Evolutionary conservation across 192 early-diverging fungal genomes (phyloP), one percentile per base, ranked within the genome.

Genomic region (Umbelopsis isabellina): DNA sequence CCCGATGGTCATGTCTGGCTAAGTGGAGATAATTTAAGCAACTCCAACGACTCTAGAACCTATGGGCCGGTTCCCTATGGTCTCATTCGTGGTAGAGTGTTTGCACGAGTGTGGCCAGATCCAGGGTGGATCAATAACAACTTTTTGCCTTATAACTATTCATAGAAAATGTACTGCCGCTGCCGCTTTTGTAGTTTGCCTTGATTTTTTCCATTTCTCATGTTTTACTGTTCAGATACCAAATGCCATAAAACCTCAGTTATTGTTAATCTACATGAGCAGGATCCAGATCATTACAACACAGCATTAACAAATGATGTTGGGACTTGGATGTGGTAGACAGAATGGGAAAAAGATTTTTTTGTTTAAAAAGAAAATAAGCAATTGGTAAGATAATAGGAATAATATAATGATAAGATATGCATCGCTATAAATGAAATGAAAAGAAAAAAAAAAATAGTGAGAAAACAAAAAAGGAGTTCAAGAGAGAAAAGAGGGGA

Each of bases 1-100:
- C 96, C 96, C 11, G 72, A 80, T 5, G 96, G 96, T 2, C 90
- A 95, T 67, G 85, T 97, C 23, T 98, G 96, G 96, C 74, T 97
- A 7, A 91, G 90, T 69, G 96, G 96, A 10, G 96, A 98, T 73
- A 98, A 98, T 76, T 83, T 91, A 46, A 89, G 80, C 65, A 92
- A 94, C 70, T 96, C 94, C n/a, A 93, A 90, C 0, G 96, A 98
- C 69, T 96, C 95, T n/a, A 80, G 95, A 20, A 75, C 72, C 4
- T 94, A 97, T 78, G 96, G 96, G 1, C 93, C 96, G 1, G 88
- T 98, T 15, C 90, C 95, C 3, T 82, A 91, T 83, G 91, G 90
- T 10, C 72, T 97, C 46, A 66, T 98, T 61, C 72, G 85, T 7
- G 96, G 94, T n/a, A 85, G 86, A 27, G 90, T 97, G 23, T 77